Base-by-base conservation (phyloP, 352 stramenopile species). In the Phytophthora nicotianae region DNA sequence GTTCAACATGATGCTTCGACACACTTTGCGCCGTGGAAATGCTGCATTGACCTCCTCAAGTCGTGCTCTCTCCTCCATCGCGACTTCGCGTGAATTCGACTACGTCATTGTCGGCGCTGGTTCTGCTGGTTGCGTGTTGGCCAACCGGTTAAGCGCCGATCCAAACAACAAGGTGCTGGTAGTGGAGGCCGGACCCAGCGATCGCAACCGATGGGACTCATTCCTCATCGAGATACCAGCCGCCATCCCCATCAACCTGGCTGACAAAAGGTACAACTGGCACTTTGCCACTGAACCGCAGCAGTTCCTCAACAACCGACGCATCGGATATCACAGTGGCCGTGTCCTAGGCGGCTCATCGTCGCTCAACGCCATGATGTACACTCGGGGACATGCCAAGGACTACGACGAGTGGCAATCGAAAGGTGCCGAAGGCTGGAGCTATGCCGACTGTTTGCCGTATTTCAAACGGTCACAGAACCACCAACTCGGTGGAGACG, bases 61-160 rank as follows among this genome's bases (percentile, higher is more conserved):
- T 6, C 70, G 72, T 50, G 62, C 59, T 9, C 53, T 83, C 53
- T 65, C 70, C 43, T 67, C 66, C 20, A 48, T 64, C n/a, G 26
- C 50, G 1, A 24, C 51, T 3, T 65, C 57, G 3, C 32, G 62
- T 23, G 78, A 86, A 54, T 91, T 79, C 69, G 92, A 98, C 75
- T 98, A 96, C 72, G 82, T 98, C 51, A 86, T 98, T 53, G 85
- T 98, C n/a, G 93, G 93, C 56, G 90, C 70, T 14, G 93, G 93
- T 19, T 93, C 89, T 0, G 91, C 90, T 8, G 92, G 93, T 37
- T 97, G 89, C 62, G 84, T 97, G 46, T 76, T 98, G 13, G 93
- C 93, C 37, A 96, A 94, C 65, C 75, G 84, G 9, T 71, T 98
- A 49, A 95, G 73, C 32, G 88, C 88, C 26, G 72, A 97, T 57